Conservation (phyloP, 371 early-diverging fungal species). For the Mortierella sp. region DNA sequence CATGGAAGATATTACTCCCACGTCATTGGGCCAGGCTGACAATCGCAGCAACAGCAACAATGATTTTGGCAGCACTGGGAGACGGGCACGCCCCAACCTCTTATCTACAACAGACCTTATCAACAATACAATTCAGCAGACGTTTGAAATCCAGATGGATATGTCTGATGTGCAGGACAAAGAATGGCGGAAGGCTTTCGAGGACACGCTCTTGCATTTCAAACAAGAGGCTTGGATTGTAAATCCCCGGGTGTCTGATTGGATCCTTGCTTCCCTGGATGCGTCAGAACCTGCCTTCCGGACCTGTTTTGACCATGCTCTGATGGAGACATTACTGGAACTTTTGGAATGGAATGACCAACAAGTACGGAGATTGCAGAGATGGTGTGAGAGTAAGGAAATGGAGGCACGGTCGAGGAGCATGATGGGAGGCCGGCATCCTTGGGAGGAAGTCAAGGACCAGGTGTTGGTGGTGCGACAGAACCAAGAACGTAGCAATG, state of each 20-base stretch:
- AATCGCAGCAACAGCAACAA: background rate
- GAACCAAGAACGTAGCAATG: background rate
- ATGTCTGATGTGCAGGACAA: slow-evolving; percentile 4
- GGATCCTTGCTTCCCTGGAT: slow-evolving; percentile 23
- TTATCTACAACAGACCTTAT: slow-evolving; percentile 3
- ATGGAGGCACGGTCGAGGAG: slow-evolving; percentile 19
- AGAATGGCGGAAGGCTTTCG: slow-evolving; percentile 26
- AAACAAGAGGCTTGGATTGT: slow-evolving; percentile 14
- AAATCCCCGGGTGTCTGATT: slow-evolving; percentile 30
- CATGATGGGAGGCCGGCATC: slow-evolving; percentile 3
- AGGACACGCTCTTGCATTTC: slow-evolving; percentile 25
- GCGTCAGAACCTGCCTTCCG: slow-evolving; percentile 19
- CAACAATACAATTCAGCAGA: slow-evolving; percentile 27
- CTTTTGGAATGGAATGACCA: slow-evolving; percentile 27
- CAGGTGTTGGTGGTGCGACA: slow-evolving; percentile 6
- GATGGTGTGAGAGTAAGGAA: slow-evolving; percentile 23
- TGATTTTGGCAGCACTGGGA: background rate
- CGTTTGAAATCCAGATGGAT: slow-evolving; percentile 41
- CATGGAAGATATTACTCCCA: too few relatives aligned
- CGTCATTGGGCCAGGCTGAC: too few relatives aligned
- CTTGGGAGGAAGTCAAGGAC: slow-evolving; percentile 32
- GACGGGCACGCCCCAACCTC: too few relatives aligned
- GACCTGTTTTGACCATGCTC: slow-evolving; percentile 46
- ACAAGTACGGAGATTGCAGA: slow-evolving; percentile 16
- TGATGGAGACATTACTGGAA: slow-evolving; percentile 27